A percentile compares a stretch with the other conserved stretches of the same genome.
These are phyloP conservation scores for Phytophthora nicotianae DNA, from an alignment of 352 stramenopile genomes.

Conservation along the genomic window DNA sequence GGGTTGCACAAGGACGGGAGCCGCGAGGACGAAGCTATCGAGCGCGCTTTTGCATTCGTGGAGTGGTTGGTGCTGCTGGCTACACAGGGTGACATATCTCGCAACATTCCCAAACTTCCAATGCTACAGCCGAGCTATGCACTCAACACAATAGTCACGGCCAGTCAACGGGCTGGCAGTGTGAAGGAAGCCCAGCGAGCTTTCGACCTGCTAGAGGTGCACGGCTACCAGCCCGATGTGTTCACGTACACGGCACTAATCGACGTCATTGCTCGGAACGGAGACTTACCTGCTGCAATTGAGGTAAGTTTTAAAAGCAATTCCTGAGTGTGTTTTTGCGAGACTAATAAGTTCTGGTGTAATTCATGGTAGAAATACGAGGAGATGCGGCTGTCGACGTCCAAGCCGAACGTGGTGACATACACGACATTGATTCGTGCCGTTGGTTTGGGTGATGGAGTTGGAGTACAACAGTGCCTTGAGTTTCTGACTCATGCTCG, in stretches of 20 bases:
- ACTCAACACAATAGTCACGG: slow-evolving; percentile 80
- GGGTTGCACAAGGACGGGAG: slow-evolving; percentile 68
- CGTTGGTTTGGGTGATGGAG: slow-evolving; percentile 42
- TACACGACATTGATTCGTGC: slow-evolving; percentile 74
- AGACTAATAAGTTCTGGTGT: slow-evolving; percentile 5
- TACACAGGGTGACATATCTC: slow-evolving; percentile 48
- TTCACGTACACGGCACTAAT: slow-evolving; percentile 87
- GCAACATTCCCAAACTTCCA: slow-evolving; percentile 42
- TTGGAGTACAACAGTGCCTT: slow-evolving; percentile 45
- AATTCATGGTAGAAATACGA: slow-evolving; percentile 52
- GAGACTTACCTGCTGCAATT: slow-evolving; percentile 54
- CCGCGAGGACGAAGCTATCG: slow-evolving; percentile 53
- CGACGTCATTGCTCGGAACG: slow-evolving; percentile 62
- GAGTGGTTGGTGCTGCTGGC: slow-evolving; percentile 70
- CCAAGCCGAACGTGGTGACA: slow-evolving; percentile 76
- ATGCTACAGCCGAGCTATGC: slow-evolving; percentile 71
- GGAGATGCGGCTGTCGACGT: slow-evolving; percentile 62
- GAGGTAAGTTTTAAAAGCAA: slow-evolving; percentile 28
- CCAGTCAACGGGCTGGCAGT: slow-evolving; percentile 70
- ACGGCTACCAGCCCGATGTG: slow-evolving; percentile 74
- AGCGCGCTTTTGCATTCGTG: slow-evolving; percentile 72
- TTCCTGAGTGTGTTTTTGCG: not conserved
- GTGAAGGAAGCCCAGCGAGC: slow-evolving; percentile 60
- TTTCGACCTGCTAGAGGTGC: slow-evolving; percentile 51
- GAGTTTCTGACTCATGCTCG: slow-evolving; percentile 53